Conservation (phyloP, 257 asterid species). For the Scutellaria barbata region DNA sequence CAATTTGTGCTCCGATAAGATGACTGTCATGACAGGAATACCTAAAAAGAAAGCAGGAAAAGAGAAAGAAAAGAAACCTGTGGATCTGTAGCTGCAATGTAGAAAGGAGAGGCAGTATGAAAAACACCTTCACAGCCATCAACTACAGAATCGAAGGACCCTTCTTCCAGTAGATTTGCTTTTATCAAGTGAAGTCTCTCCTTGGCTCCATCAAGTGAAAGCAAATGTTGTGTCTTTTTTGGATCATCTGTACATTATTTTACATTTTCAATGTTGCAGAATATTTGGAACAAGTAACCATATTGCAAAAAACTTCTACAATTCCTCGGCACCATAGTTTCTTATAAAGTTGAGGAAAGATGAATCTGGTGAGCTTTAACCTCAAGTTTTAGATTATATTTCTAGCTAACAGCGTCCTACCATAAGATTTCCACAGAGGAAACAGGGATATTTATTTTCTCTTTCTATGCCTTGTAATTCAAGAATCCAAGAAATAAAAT, state of each 20-base stretch:
- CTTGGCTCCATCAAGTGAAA: constrained; percentile 84
- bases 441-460: background rate
- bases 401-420: background rate
- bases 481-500: background rate
- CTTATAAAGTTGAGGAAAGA: background rate
- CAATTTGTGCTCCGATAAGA: background rate
- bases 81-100: constrained; percentile 57
- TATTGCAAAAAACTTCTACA: background rate
- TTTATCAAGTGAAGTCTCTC: constrained; percentile 78
- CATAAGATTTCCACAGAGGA: background rate
- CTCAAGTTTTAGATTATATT: background rate
- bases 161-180: constrained; percentile 83
- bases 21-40: background rate
- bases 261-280: constrained; percentile 6
- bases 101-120: constrained; percentile 90
- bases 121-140: constrained; percentile 91
- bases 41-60: background rate
- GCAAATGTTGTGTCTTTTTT: constrained; percentile 68
- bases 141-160: constrained; percentile 77
- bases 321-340: background rate
- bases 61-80: constrained; percentile 49
- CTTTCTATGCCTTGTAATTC: constrained; percentile 4
- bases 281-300: background rate
- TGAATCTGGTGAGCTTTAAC: background rate
- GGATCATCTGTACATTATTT: constrained; percentile 60